phyloP scores from a whole-genome alignment of 768 basidiomycete species.

The Cantharellus anzutake region DNA sequence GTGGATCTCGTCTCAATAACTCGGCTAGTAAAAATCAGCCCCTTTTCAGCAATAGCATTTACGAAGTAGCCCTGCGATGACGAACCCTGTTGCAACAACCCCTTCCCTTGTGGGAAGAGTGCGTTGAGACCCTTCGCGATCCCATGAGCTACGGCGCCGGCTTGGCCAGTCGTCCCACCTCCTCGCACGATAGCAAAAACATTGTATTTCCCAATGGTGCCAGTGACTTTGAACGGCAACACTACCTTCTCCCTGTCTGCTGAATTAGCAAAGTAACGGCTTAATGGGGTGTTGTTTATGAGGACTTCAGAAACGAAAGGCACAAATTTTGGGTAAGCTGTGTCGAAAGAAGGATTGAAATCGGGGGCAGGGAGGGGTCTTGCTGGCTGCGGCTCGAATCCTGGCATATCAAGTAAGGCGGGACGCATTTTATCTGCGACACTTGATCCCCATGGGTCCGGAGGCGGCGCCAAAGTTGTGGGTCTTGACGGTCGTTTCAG shows the following conservation, averaged over 20 bases:
- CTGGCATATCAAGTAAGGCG: conserved; percentile 6
- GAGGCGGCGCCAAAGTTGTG: background rate
- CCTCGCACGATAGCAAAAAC: conserved; percentile 53
- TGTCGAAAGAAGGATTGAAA: conserved; percentile 16
- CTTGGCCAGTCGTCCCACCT: conserved; percentile 83
- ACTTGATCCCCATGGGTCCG: background rate
- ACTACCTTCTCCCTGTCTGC: conserved; percentile 66
- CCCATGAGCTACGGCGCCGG: conserved; percentile 67
- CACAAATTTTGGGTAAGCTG: conserved; percentile 22
- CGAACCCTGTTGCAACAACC: background rate
- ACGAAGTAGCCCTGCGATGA: too few species aligned
- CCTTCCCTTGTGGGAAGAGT: conserved; percentile 32
- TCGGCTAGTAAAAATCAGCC: conserved; percentile 36
- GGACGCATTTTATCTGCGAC: background rate
- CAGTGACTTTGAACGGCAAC: conserved; percentile 68
- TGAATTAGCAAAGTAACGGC: conserved; percentile 55
- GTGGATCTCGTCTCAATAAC: conserved; percentile 75
- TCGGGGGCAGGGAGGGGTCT: conserved; percentile 8
- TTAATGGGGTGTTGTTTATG: conserved; percentile 67
- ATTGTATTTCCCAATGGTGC: conserved; percentile 71
- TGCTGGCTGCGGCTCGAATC: conserved; percentile 2
- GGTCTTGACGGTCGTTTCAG: conserved; percentile 2
- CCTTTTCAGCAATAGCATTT: too few species aligned
- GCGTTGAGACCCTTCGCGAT: conserved; percentile 57
- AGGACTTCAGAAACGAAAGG: conserved; percentile 31